Evolutionary conservation across 2,329 filamentous ascomycete genomes (phyloP).

Genomic region (Epichloe amarillans): DNA sequence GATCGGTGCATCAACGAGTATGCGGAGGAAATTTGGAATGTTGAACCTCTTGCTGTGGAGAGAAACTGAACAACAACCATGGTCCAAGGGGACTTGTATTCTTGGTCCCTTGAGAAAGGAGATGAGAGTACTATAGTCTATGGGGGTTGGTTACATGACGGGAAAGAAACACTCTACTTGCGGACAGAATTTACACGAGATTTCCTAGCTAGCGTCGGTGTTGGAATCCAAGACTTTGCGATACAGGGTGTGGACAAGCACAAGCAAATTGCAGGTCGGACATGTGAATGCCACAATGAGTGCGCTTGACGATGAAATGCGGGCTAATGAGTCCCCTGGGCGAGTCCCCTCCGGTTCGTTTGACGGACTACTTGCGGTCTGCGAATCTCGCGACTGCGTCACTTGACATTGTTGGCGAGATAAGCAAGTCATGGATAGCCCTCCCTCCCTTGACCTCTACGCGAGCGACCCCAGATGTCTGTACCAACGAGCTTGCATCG

Average conservation of each 20-base stretch:
- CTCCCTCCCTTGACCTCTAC: background rate
- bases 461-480: background rate
- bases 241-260: background rate
- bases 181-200: background rate
- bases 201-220: background rate
- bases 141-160: background rate
- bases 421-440: no score
- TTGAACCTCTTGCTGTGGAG: constrained; percentile 58
- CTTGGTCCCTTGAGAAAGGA: background rate
- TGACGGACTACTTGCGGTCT: background rate
- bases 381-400: background rate
- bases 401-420: background rate
- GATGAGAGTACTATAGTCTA: background rate
- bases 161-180: background rate
- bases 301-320: background rate
- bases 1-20: constrained; percentile 96
- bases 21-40: constrained; percentile 93
- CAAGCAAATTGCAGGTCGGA: background rate
- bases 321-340: background rate
- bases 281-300: background rate
- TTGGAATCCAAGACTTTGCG: background rate
- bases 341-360: background rate
- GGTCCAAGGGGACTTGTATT: no score
- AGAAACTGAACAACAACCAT: background rate
- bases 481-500: background rate